Percentiles rank a stretch among this genome's conserved stretches.
phyloP scores from a whole-genome alignment of 2,329 filamentous ascomycete genomes.

The Ploettnerulaceae sp. region DNA sequence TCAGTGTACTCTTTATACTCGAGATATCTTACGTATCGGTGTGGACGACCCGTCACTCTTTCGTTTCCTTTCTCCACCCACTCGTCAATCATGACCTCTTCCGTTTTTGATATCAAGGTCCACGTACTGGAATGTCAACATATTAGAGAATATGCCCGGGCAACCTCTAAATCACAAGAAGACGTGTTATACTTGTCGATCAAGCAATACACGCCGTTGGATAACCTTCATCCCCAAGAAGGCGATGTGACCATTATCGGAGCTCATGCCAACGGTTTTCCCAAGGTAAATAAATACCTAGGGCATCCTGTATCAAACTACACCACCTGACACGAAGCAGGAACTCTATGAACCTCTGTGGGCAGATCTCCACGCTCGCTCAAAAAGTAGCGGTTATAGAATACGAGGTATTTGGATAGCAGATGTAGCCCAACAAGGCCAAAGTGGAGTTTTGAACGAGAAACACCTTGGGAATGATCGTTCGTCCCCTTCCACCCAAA shows the following conservation, averaged over 20 bases:
- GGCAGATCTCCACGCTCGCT: constrained; percentile 67
- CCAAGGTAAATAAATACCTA: constrained; percentile 55
- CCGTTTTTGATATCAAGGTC: constrained; percentile 61
- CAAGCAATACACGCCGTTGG: constrained; percentile 81
- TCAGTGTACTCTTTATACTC: too few species aligned
- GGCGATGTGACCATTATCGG: constrained; percentile 83
- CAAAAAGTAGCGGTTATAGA: constrained; percentile 55
- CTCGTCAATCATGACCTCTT: constrained; percentile 19
- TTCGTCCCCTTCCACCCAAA: constrained; percentile 39
- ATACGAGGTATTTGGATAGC: constrained; percentile 86
- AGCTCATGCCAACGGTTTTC: constrained; percentile 87
- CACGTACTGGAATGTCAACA: constrained; percentile 71
- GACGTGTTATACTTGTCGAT: constrained; percentile 68
- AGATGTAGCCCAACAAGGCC: constrained; percentile 81
- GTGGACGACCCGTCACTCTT: too few species aligned
- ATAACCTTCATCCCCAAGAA: constrained; percentile 61
- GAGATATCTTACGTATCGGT: too few species aligned
- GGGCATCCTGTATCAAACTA: background rate
- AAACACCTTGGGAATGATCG: constrained; percentile 75
- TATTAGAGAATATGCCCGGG: constrained; percentile 74
- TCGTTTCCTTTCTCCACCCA: background rate
- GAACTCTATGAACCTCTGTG: constrained; percentile 91
- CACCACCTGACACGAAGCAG: constrained; percentile 38
- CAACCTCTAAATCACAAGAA: constrained; percentile 67
- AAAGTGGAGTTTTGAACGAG: constrained; percentile 75